A percentile compares a stretch with the other conserved stretches of the same genome.
Conservation (phyloP, 2,329 filamentous ascomycete species). For the Fusarium phyllophilum region DNA sequence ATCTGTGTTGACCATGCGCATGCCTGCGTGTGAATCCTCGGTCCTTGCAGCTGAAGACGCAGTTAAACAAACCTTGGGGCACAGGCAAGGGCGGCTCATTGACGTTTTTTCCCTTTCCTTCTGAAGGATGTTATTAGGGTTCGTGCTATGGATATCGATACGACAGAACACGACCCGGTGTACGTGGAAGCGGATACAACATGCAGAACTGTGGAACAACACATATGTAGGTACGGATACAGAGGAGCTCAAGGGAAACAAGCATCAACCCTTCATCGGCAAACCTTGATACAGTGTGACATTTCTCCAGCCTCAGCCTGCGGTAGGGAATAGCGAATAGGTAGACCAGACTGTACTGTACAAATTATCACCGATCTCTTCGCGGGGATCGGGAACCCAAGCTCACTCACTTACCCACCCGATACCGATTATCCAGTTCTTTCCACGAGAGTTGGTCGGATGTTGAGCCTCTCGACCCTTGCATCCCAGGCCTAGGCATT, state of each 20-base stretch:
- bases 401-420: neutral
- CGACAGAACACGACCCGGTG: conserved; percentile 13
- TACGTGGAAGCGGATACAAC: conserved; percentile 14
- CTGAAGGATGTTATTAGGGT: conserved; percentile 1
- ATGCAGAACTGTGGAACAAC: conserved; percentile 5
- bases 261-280: conserved; percentile 1
- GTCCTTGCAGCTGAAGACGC: conserved; percentile 32
- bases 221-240: neutral
- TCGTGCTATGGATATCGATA: conserved; percentile 23
- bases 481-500: conserved; percentile 1
- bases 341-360: neutral
- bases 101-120: neutral
- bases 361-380: conserved; percentile 10
- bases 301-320: neutral
- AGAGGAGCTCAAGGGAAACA: conserved; percentile 12
- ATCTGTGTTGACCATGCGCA: conserved; percentile 26
- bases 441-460: conserved; percentile 8
- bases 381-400: conserved; percentile 13
- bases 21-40: conserved; percentile 35
- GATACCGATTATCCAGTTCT: neutral
- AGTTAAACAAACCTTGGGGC: neutral
- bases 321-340: neutral
- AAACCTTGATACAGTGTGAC: conserved; percentile 1
- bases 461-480: conserved; percentile 29
- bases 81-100: conserved; percentile 11